Percentiles rank a stretch among this genome's conserved stretches.
Evolutionary conservation across 257 asterid species (phyloP).

Genomic region (Gentiana macrophylla): DNA sequence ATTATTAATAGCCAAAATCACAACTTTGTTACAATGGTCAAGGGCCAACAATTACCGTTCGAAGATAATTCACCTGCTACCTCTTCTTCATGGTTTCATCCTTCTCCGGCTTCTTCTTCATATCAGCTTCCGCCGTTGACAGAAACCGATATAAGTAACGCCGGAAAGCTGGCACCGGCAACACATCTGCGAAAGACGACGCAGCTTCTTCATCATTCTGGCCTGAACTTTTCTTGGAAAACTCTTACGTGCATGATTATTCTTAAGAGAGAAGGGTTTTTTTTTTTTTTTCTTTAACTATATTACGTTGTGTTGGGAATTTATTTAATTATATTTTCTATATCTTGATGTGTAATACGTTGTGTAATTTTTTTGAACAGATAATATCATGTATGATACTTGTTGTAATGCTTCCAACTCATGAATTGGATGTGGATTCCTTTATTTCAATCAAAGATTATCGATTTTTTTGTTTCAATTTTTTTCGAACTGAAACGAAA

Average conservation of each 20-base stretch:
- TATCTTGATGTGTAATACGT: too few relatives aligned
- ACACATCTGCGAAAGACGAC: conserved; percentile 16
- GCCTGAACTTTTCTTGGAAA: conserved; percentile 24
- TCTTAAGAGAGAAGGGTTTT: neutral
- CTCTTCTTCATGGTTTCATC: conserved; percentile 20
- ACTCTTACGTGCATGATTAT: conserved; percentile 21
- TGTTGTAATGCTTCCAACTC: too few relatives aligned
- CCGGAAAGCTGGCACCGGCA: conserved; percentile 21
- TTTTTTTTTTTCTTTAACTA: neutral
- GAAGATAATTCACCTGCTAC: conserved; percentile 15
- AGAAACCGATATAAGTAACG: conserved; percentile 13
- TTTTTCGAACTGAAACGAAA: too few relatives aligned
- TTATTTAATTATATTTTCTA: too few relatives aligned
- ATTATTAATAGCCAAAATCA: neutral
- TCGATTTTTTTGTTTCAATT: too few relatives aligned
- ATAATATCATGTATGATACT: too few relatives aligned
- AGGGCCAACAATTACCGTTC: neutral
- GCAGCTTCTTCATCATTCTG: conserved; percentile 20
- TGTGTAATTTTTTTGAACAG: too few relatives aligned
- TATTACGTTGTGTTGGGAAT: too few relatives aligned
- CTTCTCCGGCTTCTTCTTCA: conserved; percentile 20
- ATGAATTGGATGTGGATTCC: too few relatives aligned
- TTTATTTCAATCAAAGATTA: too few relatives aligned
- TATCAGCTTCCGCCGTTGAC: conserved; percentile 17
- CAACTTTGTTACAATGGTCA: neutral